Conservation (phyloP, 352 stramenopile genomes). For the Globisporangium perplexum region DNA sequence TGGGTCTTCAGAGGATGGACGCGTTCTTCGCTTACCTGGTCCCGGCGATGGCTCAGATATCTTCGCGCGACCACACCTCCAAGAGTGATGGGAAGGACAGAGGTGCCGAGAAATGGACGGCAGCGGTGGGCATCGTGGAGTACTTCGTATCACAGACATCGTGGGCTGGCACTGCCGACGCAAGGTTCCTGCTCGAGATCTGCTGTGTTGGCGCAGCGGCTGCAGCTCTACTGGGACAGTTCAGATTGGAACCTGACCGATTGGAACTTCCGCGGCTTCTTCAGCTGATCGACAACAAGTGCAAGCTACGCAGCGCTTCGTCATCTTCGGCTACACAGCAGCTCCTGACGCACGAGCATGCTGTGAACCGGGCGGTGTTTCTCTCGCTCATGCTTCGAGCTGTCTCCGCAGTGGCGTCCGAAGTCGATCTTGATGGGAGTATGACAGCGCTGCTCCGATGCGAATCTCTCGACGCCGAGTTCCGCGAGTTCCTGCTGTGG, state of each 20-base stretch:
- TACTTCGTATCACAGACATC: conserved; percentile 6
- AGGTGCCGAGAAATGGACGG: background rate
- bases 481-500: conserved; percentile 4
- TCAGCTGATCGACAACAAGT: conserved; percentile 6
- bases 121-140: background rate
- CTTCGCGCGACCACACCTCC: background rate
- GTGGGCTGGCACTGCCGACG: conserved; percentile 1
- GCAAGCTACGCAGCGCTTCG: background rate
- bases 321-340: background rate
- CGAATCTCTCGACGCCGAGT: conserved; percentile 1
- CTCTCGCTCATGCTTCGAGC: conserved; percentile 8
- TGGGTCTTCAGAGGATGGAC: conserved; percentile 2
- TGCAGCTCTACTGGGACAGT: conserved; percentile 3
- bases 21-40: conserved; percentile 13
- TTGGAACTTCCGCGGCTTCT: conserved; percentile 2
- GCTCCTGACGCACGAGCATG: background rate
- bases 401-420: background rate
- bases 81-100: background rate
- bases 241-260: background rate
- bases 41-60: background rate
- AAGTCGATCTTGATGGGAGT: background rate
- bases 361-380: conserved; percentile 7
- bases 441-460: conserved; percentile 1
- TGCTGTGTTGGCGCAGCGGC: conserved; percentile 8
- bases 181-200: conserved; percentile 1